These are phyloP conservation scores for Mycena epipterygia DNA, from an alignment of 768 basidiomycete species.

Conservation along the genomic window DNA sequence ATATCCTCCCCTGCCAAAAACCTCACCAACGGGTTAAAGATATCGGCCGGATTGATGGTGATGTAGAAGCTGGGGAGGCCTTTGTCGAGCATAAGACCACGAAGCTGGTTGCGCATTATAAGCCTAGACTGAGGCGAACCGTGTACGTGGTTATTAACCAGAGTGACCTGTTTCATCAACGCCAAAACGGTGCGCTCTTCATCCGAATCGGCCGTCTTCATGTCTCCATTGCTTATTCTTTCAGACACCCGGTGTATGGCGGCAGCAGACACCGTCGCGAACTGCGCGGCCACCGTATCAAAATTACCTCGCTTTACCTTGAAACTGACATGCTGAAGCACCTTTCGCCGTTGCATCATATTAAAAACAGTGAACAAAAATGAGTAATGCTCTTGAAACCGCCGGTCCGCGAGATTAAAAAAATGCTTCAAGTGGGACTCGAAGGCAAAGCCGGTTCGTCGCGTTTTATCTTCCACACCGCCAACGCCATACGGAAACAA, in stretches of 20 bases:
- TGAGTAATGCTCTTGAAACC: constrained; percentile 12
- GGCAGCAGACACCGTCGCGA: constrained; percentile 1
- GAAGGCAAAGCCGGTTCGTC: not conserved
- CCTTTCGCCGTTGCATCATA: not conserved
- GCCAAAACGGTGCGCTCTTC: not conserved
- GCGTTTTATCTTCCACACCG: not conserved
- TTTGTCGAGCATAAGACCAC: constrained; percentile 9
- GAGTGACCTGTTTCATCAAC: constrained; percentile 3
- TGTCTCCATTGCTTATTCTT: not conserved
- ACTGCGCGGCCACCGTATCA: not conserved
- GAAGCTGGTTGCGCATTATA: constrained; percentile 10
- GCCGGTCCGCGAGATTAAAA: not conserved
- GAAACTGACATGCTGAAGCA: not conserved
- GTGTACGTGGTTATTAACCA: not conserved
- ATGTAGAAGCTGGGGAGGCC: constrained; percentile 17
- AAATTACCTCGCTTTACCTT: not conserved
- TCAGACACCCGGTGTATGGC: not conserved
- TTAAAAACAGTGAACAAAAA: constrained; percentile 16
- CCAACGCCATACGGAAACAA: constrained; percentile 21
- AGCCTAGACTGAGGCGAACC: not conserved
- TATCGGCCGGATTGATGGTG: constrained; percentile 12
- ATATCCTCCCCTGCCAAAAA: constrained; percentile 10
- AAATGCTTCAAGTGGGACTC: not conserved
- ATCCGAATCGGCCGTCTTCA: not conserved
- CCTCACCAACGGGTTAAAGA: not conserved